These are phyloP conservation scores for Hansfordia pulvinata DNA, from an alignment of 2,329 filamentous ascomycete genomes.

Conservation along the genomic window DNA sequence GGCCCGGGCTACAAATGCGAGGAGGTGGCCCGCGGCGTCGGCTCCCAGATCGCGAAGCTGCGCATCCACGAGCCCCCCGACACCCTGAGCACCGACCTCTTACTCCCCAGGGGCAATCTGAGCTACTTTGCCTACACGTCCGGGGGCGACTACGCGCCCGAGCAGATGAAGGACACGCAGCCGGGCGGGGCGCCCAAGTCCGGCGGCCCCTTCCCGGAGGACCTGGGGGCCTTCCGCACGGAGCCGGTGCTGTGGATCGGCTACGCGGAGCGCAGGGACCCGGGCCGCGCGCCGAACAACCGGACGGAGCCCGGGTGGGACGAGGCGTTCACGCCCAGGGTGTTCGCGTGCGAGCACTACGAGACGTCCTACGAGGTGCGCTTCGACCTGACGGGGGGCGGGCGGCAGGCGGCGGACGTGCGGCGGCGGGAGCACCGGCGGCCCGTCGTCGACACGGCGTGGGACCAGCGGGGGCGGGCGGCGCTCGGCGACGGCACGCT, in stretches of 20 bases:
- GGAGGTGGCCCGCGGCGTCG: constrained; percentile 16
- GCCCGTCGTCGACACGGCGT: constrained; percentile 21
- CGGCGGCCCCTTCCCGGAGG: constrained; percentile 12
- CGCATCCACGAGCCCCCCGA: constrained; percentile 13
- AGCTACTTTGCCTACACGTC: constrained; percentile 19
- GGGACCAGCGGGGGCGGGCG: constrained; percentile 10
- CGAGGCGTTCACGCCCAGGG: constrained; percentile 18
- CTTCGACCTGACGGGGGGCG: constrained; percentile 19
- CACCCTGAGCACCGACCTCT: constrained; percentile 14
- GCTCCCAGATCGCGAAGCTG: constrained; percentile 13
- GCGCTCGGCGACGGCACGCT: constrained; percentile 23
- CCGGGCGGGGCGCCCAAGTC: constrained; percentile 17
- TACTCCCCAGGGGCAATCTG: constrained; percentile 18
- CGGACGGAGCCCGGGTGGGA: constrained; percentile 13
- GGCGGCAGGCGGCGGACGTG: constrained; percentile 14
- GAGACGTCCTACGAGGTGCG: constrained; percentile 19
- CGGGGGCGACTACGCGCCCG: constrained; percentile 18
- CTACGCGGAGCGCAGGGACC: constrained; percentile 12
- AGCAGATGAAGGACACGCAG: constrained; percentile 14
- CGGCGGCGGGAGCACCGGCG: constrained; percentile 11
- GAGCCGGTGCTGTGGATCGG: constrained; percentile 26
- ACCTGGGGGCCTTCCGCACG: constrained; percentile 21
- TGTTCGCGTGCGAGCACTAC: constrained; percentile 24
- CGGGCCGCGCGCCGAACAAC: constrained; percentile 9
- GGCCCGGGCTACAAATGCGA: constrained; percentile 25